A percentile compares a stretch with the other conserved stretches of the same genome.
Conservation (phyloP, 2,329 filamentous ascomycete genomes). For the Rhytidhysteron rufulum region DNA sequence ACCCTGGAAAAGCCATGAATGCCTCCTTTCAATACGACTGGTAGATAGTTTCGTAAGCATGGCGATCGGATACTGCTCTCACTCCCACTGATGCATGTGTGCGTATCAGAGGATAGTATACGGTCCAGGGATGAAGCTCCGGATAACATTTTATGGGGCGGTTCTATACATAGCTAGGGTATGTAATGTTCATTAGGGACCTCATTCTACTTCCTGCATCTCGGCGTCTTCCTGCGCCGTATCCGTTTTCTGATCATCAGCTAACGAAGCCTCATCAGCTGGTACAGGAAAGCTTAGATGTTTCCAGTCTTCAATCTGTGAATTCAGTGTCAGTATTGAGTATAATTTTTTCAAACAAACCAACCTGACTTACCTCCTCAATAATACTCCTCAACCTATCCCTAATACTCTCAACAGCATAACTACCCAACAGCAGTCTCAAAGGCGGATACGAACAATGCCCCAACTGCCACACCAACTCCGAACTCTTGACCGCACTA, state of each 20-base stretch:
- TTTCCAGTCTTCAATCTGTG: constrained; percentile 73
- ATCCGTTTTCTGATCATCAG: constrained; percentile 1
- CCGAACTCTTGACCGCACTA: constrained; percentile 86
- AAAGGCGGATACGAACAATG: constrained; percentile 94
- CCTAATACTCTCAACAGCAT: constrained; percentile 92
- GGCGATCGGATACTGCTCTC: no score
- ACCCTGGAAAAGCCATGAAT: no score
- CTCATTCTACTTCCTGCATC: neutral
- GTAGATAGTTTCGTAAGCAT: no score
- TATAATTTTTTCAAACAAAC: neutral
- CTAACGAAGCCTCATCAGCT: constrained; percentile 30
- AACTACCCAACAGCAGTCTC: constrained; percentile 80
- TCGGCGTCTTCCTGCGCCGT: neutral
- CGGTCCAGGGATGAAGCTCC: no score
- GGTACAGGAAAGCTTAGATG: constrained; percentile 65
- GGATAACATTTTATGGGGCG: no score
- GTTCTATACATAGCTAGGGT: no score
- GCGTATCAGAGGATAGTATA: no score
- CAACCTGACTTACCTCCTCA: constrained; percentile 66
- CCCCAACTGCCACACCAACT: constrained; percentile 87
- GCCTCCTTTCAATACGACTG: no score
- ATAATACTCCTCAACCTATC: constrained; percentile 87
- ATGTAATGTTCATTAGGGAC: neutral
- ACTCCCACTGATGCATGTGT: no score
- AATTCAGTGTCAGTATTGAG: neutral